Base-by-base conservation (phyloP, 768 basidiomycete genomes). In the Exidia glandulosa region DNA sequence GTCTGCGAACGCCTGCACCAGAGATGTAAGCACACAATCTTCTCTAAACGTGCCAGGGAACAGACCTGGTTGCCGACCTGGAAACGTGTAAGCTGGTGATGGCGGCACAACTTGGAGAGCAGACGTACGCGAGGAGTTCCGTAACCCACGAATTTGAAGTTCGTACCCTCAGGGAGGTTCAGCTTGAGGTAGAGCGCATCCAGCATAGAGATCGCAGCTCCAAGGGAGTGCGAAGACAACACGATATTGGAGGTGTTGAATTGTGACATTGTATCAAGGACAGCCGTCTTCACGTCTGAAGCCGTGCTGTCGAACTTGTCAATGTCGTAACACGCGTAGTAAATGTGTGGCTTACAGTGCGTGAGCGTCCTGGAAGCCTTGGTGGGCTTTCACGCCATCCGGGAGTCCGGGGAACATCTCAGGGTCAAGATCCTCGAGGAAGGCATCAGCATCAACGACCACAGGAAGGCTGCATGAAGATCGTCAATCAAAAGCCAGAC, bases 101-200 rank as follows among this genome's bases (percentile, higher is more conserved):
- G 19, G 23, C 6, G 9, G 19, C 6, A 9, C n/a, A 6, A 7
- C 47, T 7, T 16, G 14, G 47, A 45, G 13, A 59, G 25, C 31
- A 65, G 80, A 80, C 5, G 81, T 81, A 23, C 80, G 34, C 81
- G 75, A 7, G 81, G 81, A 34, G 75, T 77, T 2, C 79, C 68
- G 63, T 74, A 82, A 0, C 79, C 79, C 48, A 79, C 70, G 2
- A 74, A 70, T 57, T 73, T 77, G 57, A 81, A 71, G 72, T 59
- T 58, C 34, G 29, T 31, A 9, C 25, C 25, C 36, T 36, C 61
- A 2, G 79, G 73, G 32, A 84, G 67, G 60, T 81, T 77, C 27
- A 81, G 68, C n/a, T 79, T 78, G 4, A 83, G 73, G 66, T 74
- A 81, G n/a, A 83, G 71, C 5, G 77, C 71, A 59, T 81, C 79